phyloP scores from a whole-genome alignment of 2,329 filamentous ascomycete species.

The Ophiostoma novo-ulmi region DNA sequence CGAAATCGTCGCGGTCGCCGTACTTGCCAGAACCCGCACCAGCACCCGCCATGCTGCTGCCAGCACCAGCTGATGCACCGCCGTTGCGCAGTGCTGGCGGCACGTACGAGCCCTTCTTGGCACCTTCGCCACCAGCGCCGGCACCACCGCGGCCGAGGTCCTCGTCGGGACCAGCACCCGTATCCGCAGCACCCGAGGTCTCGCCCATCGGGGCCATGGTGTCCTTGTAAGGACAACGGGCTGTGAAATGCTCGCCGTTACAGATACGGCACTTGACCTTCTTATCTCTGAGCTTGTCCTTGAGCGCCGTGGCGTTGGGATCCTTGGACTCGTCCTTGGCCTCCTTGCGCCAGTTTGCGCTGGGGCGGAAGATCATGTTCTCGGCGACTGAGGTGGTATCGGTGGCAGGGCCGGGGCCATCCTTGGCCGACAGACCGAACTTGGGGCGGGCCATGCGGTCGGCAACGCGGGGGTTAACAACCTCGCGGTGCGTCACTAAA shows the following conservation, averaged over 20 bases:
- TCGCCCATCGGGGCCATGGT: conserved; percentile 88
- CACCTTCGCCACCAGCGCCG: conserved; percentile 50
- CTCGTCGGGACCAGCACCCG: conserved; percentile 51
- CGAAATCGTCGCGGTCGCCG: conserved; percentile 88
- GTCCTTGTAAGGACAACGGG: conserved; percentile 98
- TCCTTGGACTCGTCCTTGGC: conserved; percentile 72
- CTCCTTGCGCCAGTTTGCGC: conserved; percentile 88
- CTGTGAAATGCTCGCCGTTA: conserved; percentile 97
- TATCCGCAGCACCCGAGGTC: conserved; percentile 50
- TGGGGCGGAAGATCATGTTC: conserved; percentile 95
- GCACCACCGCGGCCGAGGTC: conserved; percentile 35
- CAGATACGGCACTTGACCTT: conserved; percentile 99
- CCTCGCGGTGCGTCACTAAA: conserved; percentile 83
- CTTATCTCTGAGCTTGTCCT: conserved; percentile 91
- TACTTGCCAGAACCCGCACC: conserved; percentile 62
- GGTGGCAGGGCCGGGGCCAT: conserved; percentile 71
- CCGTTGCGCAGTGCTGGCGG: conserved; percentile 87
- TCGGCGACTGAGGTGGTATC: conserved; percentile 88
- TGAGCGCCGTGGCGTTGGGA: conserved; percentile 66
- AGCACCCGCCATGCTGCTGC: conserved; percentile 59
- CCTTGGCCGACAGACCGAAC: conserved; percentile 85
- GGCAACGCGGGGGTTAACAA: conserved; percentile 93
- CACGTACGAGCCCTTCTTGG: conserved; percentile 79
- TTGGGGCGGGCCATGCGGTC: conserved; percentile 91
- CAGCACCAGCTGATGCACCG: conserved; percentile 55